phyloP scores from a whole-genome alignment of 192 early-diverging fungal genomes.

The Linderina pennispora region DNA sequence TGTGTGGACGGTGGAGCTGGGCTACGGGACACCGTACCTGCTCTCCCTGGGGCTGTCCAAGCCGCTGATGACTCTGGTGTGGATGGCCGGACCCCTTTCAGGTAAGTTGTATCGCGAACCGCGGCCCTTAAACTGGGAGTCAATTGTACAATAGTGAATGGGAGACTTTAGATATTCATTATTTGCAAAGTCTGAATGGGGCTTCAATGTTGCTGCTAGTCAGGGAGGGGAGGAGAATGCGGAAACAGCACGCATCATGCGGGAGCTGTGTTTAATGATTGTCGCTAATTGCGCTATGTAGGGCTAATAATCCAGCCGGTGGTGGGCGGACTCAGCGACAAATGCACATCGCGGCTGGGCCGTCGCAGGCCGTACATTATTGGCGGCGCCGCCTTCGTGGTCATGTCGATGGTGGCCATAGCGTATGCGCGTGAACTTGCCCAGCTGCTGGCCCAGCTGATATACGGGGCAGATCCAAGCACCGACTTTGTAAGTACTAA shows the following conservation, averaged over 20 bases:
- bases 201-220: too few species aligned
- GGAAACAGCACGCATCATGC: too few species aligned
- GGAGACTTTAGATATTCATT: not conserved
- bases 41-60: slow-evolving; percentile 76
- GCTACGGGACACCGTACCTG: slow-evolving; percentile 79
- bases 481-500: slow-evolving; percentile 11
- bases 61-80: slow-evolving; percentile 83
- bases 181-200: too few species aligned
- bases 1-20: slow-evolving; percentile 49
- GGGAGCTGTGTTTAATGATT: too few species aligned
- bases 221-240: too few species aligned
- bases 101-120: too few species aligned
- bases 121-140: too few species aligned
- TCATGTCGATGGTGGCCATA: slow-evolving; percentile 28
- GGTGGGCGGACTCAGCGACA: slow-evolving; percentile 80
- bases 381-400: slow-evolving; percentile 52
- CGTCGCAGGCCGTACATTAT: slow-evolving; percentile 83
- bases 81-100: slow-evolving; percentile 86
- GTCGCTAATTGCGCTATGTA: too few species aligned
- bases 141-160: not conserved
- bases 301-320: slow-evolving; percentile 70
- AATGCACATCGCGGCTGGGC: slow-evolving; percentile 59
- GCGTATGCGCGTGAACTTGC: slow-evolving; percentile 40
- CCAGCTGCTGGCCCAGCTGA: slow-evolving; percentile 4
- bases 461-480: slow-evolving; percentile 4